Base-by-base conservation (phyloP, 2,329 filamentous ascomycete species). In the Ilyonectria robusta region DNA sequence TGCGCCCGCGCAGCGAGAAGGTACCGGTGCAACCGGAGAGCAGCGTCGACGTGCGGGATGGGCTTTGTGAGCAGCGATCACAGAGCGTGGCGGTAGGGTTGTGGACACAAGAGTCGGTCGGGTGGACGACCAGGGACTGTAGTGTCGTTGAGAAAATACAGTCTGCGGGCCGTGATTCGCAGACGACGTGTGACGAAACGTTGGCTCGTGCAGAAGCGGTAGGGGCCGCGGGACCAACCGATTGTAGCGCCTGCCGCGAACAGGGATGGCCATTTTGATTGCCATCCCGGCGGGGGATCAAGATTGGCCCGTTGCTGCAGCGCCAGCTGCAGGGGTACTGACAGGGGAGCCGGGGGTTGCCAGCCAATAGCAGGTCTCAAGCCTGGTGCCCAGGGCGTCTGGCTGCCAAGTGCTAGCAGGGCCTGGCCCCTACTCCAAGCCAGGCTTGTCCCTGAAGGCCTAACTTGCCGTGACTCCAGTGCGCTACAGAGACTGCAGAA, bases 161-260 rank as follows among this genome's bases (percentile, higher is more conserved):
- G 35, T 63, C 65, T 71, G 65, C 66, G 63, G 67, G 35, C 65
- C 46, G 59, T 81, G 74, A 81, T 85, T 85, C 78, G 83, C 68
- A 19, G 55, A 56, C 61, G 62, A 65, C 67, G 68, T 84, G 84
- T 86, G 84, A 85, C 80, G 80, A 83, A 71, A 77, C 71, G 69
- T 74, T 79, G 78, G 77, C 79, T 80, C 78, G 80, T 84, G 83
- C 83, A 85, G 79, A 78, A 76, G 76, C 79, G 76, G 79, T 78
- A 81, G 82, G 82, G 80, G 78, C 81, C 79, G 81, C 81, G 82
- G 84, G 81, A 82, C 81, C 81, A 82, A 82, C 81, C 81, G 81
- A 80, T 78, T 76, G 74, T 79, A 81, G 81, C 78, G 79, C 75
- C 71, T 72, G 71, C 74, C 73, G 70, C 71, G 62, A 60, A 57